These are phyloP conservation scores for Fusarium longipes DNA, from an alignment of 2,329 filamentous ascomycete species.

Conservation along the genomic window DNA sequence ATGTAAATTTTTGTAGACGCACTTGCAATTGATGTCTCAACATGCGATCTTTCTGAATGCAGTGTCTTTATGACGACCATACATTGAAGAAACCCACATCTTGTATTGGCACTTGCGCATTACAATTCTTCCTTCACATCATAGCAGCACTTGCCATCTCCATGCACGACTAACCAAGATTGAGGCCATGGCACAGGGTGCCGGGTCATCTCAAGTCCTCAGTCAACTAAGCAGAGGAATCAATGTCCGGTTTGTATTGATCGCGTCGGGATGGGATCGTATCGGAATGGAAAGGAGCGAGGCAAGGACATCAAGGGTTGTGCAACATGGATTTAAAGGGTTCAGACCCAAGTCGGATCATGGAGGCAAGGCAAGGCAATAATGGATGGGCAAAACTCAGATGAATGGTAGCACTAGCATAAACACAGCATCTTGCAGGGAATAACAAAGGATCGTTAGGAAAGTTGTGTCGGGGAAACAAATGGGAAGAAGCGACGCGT, in stretches of 20 bases:
- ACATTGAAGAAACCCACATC: background rate
- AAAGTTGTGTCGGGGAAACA: background rate
- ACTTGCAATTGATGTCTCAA: slow-evolving; percentile 2
- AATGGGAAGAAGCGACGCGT: background rate
- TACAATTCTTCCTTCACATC: background rate
- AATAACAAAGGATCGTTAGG: background rate
- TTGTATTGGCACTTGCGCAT: background rate
- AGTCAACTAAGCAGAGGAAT: background rate
- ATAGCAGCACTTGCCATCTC: slow-evolving; percentile 15
- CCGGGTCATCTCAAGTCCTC: background rate
- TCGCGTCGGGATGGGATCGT: too few species aligned
- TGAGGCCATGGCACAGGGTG: background rate
- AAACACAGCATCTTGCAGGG: background rate
- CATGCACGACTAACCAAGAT: background rate
- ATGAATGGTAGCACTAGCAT: slow-evolving; percentile 17
- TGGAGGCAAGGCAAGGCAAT: background rate
- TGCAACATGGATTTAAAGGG: background rate
- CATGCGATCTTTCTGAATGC: background rate
- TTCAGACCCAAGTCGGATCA: background rate
- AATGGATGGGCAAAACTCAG: background rate
- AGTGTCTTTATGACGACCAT: background rate
- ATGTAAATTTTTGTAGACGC: background rate
- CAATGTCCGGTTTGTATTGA: background rate
- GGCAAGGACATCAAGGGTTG: background rate
- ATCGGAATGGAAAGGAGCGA: background rate